Evolutionary conservation across 148 eudicot species (phyloP).

Genomic region (Spergularia bocconei): DNA sequence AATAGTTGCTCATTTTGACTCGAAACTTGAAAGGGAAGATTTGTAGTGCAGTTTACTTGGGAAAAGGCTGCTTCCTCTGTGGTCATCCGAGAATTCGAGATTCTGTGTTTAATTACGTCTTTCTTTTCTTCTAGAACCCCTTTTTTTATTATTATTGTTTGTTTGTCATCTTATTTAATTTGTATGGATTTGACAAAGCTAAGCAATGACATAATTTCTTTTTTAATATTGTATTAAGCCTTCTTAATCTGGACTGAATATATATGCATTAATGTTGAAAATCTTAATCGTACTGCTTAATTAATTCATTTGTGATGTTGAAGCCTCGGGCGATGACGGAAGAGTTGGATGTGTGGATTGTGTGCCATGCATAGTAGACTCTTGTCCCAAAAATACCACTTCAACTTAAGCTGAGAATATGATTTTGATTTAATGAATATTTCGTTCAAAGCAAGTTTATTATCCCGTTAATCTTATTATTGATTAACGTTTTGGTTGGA

Average conservation of each 20-base stretch:
- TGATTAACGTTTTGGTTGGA: not conserved
- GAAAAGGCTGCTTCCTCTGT: too few species aligned
- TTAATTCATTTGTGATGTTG: too few species aligned
- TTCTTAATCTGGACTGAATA: too few species aligned
- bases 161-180: conserved; percentile 1
- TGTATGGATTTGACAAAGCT: conserved; percentile 13
- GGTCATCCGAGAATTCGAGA: not conserved
- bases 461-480: not conserved
- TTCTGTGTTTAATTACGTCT: not conserved
- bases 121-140: not conserved
- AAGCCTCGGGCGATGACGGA: too few species aligned
- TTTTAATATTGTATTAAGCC: too few species aligned
- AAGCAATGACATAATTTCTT: conserved; percentile 15
- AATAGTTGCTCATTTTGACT: too few species aligned
- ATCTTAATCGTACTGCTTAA: not conserved
- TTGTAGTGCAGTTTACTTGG: too few species aligned
- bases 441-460: not conserved
- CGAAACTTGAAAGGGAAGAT: too few species aligned
- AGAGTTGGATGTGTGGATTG: not conserved
- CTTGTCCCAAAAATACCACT: not conserved
- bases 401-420: not conserved
- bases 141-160: not conserved
- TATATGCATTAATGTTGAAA: too few species aligned
- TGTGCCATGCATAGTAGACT: conserved; percentile 2
- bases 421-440: not conserved